Evolutionary conservation across 306 rosid genomes (phyloP).

Genomic region (Begonia loranthoides): DNA sequence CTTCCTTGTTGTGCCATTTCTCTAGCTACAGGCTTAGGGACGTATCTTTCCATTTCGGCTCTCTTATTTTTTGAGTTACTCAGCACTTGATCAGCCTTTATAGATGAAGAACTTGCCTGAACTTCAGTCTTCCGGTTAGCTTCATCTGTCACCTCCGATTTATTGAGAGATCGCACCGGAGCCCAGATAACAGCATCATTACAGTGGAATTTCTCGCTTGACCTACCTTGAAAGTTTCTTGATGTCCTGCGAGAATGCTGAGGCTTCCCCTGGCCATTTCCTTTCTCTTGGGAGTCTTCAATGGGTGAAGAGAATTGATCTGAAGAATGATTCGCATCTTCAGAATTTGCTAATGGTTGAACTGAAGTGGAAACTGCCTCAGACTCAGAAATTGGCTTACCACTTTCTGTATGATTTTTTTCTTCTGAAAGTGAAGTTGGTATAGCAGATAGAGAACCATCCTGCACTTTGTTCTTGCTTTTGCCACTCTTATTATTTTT

Average conservation of each 20-base stretch:
- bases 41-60: conserved; percentile 88
- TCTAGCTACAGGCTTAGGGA: conserved; percentile 93
- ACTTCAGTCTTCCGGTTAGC: conserved; percentile 27
- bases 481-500: conserved; percentile 46
- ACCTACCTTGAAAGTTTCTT: conserved; percentile 52
- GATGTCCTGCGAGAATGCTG: conserved; percentile 58
- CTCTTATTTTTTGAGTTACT: conserved; percentile 57
- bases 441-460: conserved; percentile 17
- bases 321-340: conserved; percentile 28
- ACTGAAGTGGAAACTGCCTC: conserved; percentile 33
- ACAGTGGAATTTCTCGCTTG: conserved; percentile 44
- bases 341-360: conserved; percentile 25
- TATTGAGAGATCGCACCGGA: conserved; percentile 66
- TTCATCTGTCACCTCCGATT: conserved; percentile 41
- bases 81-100: conserved; percentile 51
- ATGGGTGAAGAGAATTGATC: conserved; percentile 31
- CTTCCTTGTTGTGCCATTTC: conserved; percentile 89
- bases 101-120: conserved; percentile 30
- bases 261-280: conserved; percentile 55
- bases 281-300: conserved; percentile 51
- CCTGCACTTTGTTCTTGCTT: conserved; percentile 55
- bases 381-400: conserved; percentile 31
- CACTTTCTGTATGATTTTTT: conserved; percentile 23
- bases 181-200: conserved; percentile 81
- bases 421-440: conserved; percentile 31